These are phyloP conservation scores for Malus sieversii DNA, from an alignment of 306 rosid genomes.

Conservation along the genomic window DNA sequence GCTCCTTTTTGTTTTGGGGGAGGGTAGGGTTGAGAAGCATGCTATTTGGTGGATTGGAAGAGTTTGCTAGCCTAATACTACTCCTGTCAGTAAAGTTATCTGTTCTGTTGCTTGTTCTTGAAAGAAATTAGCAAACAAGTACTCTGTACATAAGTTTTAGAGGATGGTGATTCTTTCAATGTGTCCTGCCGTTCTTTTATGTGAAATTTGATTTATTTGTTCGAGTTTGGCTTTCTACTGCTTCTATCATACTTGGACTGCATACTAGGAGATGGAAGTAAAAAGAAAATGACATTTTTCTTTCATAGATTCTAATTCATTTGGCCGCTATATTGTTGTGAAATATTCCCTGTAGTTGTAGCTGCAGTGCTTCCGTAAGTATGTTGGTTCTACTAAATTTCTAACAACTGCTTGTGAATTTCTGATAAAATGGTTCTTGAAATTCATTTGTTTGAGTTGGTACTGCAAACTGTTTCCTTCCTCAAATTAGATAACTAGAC, in stretches of 20 bases:
- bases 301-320: not conserved
- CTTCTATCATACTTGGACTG: not conserved
- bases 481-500: not conserved
- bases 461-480: no score
- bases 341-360: not conserved
- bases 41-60: not conserved
- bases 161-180: no score
- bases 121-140: not conserved
- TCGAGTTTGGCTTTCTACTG: not conserved
- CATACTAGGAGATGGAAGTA: not conserved
- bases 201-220: not conserved
- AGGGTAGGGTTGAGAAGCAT: not conserved
- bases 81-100: not conserved
- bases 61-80: not conserved
- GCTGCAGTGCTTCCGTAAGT: no score
- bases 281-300: not conserved
- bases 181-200: no score
- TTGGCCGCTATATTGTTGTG: not conserved
- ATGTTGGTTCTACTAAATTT: not conserved
- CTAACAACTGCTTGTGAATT: not conserved
- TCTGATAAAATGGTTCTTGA: not conserved
- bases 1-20: not conserved
- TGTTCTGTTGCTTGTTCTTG: not conserved
- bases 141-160: no score
- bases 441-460: not conserved